Base-by-base conservation (phyloP, 805 yeast genomes). In the Metschnikowia corniflorae region DNA sequence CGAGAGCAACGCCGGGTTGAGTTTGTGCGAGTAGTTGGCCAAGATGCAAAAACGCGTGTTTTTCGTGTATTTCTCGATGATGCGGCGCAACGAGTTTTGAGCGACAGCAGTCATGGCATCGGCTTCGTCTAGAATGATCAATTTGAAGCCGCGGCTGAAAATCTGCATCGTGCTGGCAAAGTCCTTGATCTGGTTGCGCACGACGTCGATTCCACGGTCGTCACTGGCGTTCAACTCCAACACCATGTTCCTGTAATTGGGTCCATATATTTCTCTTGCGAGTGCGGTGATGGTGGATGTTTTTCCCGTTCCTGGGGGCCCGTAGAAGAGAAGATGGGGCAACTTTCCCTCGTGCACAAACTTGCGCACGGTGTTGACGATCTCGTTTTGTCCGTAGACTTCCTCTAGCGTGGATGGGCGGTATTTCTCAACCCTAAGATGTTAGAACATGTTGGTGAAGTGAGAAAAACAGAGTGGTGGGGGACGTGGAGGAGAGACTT, bases 171-270 rank as follows among this genome's bases (percentile, higher is more conserved):
- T 93, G 20, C 91, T 79, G 8, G 98, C 98, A 66, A 93, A 93
- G 50, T 83, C 88, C 70, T 93, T 93, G 68, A 93, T 88, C 62
- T 88, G 96, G 53, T 93, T 93, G 46, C 99, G 76, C n/a, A 93
- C 97, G 29, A 93, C 97, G 51, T 87, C 95, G 49, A 93, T 93
- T 47, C 98, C 98, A 64, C 98, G 77, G 60, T 93, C 98, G 60
- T 93, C 98, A 4, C 94, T 82, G 4, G 98, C 98, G 62, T 93
- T 93, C 59, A 93, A 71, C 57, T 93, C 98, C 37, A 93, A 65
- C 2, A 93, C 97, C 89, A 89, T 88, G 54, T 87, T 85, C 50
- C 73, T 77, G 57, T 85, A 86, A 46, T 78, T 76, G 13, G 72
- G 64, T 2, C 98, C 99, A 55, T 83, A 89, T 7, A 89, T 76